These are phyloP conservation scores for Tulasnella sp. DNA, from an alignment of 768 basidiomycete species.

Conservation along the genomic window DNA sequence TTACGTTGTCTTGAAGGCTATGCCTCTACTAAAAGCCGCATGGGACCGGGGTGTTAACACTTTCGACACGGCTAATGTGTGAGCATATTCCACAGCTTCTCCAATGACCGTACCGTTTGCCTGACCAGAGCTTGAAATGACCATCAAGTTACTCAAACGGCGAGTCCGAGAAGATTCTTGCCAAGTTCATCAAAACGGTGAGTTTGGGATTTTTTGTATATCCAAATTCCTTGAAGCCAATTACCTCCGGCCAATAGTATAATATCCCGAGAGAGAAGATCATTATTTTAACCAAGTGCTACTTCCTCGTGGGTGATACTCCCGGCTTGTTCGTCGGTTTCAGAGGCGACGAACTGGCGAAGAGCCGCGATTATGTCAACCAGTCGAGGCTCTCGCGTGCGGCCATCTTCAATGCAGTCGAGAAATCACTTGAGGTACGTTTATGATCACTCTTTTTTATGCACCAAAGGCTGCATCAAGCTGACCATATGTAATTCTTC, in stretches of 20 bases:
- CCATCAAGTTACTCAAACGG: background rate
- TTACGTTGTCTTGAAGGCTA: constrained; percentile 39
- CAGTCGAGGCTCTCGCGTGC: background rate
- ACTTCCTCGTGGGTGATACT: background rate
- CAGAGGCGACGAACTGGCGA: background rate
- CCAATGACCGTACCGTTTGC: constrained; percentile 28
- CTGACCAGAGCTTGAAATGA: too few species aligned
- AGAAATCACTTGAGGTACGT: too few species aligned
- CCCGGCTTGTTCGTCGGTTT: too few species aligned
- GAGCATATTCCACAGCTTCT: constrained; percentile 42
- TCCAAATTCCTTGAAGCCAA: too few species aligned
- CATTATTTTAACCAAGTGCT: too few species aligned
- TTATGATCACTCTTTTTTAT: too few species aligned
- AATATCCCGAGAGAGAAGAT: too few species aligned
- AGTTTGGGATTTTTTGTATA: too few species aligned
- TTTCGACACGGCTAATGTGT: constrained; percentile 27
- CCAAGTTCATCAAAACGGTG: constrained; percentile 50
- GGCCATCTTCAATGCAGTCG: background rate
- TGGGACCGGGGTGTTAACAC: background rate
- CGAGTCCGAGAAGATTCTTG: constrained; percentile 44
- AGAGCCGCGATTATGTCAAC: background rate
- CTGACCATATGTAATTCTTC: background rate
- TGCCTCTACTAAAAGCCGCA: constrained; percentile 24
- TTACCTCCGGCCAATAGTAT: too few species aligned
- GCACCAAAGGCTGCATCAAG: too few species aligned